Evolutionary conservation across 2,329 filamentous ascomycete species (phyloP), one percentile per base, ranked within the genome.

Genomic region (Fusarium sp.): DNA sequence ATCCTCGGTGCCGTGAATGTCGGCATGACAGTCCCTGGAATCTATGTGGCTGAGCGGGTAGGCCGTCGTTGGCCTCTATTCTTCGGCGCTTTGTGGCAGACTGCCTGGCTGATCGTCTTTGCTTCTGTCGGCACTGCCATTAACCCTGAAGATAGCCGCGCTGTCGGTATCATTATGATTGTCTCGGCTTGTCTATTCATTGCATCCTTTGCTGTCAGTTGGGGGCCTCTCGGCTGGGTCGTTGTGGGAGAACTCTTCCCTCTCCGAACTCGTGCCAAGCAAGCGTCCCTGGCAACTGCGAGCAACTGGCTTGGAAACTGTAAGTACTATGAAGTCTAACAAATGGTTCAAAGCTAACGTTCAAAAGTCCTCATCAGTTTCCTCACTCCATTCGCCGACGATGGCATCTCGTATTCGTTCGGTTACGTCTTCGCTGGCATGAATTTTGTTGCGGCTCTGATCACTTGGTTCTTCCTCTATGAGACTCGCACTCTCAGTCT

Each of bases 181-280:
- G 88, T 91, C 12, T 88, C 90, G 54, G 89, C 91, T 8, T 92
- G 89, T 78, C 87, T 93, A 81, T 94, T 92, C 79, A 93, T 94
- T 62, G 86, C 88, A 41, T 90, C 87, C 3, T 94, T 92, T 71
- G 91, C 91, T 1, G 57, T 83, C 23, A 92, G 89, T 3, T 92
- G 90, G 90, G 91, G 90, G 7, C 90, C 90, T 0, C 87, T 92
- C 46, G 84, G 89, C 4, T 93, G 90, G 91, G 87, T 88, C 16
- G 86, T 91, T 50, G 87, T 90, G 28, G 88, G 88, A 48, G 90
- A 92, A 78, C 88, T 88, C 57, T 92, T 91, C 77, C 86, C 89
- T 3, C 81, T 86, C 2, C 82, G 87, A 3, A 87, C 85, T n/a
- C 80, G 86, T 53, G 83, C 85, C 4, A 85, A 85, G 79, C 83